phyloP scores from a whole-genome alignment of 345 rosid species.

The Corchorus capsularis region DNA sequence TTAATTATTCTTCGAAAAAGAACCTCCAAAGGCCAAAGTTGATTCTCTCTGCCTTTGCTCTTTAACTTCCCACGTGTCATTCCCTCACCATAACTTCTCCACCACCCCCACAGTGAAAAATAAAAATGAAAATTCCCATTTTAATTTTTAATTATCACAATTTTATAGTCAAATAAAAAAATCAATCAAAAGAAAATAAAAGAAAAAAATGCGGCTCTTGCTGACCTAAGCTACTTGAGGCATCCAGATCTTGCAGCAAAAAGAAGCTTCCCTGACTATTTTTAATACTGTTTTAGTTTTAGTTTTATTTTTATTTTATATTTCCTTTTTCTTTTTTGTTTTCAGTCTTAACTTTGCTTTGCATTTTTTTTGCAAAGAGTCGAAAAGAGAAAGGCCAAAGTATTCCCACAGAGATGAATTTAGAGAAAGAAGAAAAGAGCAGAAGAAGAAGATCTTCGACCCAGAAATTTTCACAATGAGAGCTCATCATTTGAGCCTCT shows the following conservation, averaged over 20 bases:
- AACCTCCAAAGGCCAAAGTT: background rate
- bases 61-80: slow-evolving; percentile 25
- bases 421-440: slow-evolving; percentile 34
- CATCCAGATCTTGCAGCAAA: slow-evolving; percentile 71
- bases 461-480: slow-evolving; percentile 63
- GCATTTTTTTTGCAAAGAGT: background rate
- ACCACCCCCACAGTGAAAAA: background rate
- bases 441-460: slow-evolving; percentile 30
- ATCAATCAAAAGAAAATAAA: background rate
- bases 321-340: background rate
- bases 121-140: background rate
- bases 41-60: background rate
- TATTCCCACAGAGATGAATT: slow-evolving; percentile 45
- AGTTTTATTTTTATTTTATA: slow-evolving; percentile 3
- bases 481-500: slow-evolving; percentile 32
- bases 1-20: background rate
- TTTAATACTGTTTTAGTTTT: background rate
- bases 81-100: background rate
- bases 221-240: slow-evolving; percentile 47
- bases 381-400: background rate
- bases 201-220: slow-evolving; percentile 26
- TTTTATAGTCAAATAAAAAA: background rate
- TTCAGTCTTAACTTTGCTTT: too few species aligned
- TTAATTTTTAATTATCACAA: background rate
- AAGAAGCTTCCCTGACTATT: slow-evolving; percentile 50